Conservation (phyloP, 257 asterid species). For the Solanum sejunctum region DNA sequence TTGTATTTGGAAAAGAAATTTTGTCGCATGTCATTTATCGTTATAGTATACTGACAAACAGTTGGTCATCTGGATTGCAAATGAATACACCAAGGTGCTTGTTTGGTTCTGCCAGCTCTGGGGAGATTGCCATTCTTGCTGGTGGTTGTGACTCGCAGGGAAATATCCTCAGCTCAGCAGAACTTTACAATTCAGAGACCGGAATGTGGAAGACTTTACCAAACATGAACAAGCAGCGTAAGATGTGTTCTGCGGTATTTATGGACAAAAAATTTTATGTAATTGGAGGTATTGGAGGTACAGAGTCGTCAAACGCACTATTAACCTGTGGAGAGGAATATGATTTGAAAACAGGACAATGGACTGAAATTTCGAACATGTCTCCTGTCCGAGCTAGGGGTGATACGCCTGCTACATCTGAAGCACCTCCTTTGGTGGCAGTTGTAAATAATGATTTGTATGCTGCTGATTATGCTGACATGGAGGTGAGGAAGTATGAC, state of each 20-base stretch:
- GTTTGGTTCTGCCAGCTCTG: constrained; percentile 83
- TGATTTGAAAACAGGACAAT: constrained; percentile 32
- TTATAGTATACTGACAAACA: constrained; percentile 73
- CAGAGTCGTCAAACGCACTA: constrained; percentile 22
- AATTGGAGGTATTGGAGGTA: constrained; percentile 64
- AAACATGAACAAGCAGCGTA: constrained; percentile 60
- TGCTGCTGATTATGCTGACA: constrained; percentile 79
- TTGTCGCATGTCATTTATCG: constrained; percentile 60
- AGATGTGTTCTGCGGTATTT: constrained; percentile 85
- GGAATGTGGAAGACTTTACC: constrained; percentile 60
- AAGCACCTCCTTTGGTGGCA: constrained; percentile 88
- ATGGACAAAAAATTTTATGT: constrained; percentile 67
- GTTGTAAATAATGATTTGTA: constrained; percentile 72
- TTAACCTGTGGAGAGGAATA: constrained; percentile 45
- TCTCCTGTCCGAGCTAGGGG: constrained; percentile 58
- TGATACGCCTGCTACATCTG: constrained; percentile 49
- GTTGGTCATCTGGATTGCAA: constrained; percentile 75
- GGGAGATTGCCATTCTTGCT: constrained; percentile 73
- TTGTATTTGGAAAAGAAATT: constrained; percentile 69
- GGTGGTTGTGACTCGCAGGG: constrained; percentile 74
- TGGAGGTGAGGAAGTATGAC: constrained; percentile 63
- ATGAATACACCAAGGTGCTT: constrained; percentile 80
- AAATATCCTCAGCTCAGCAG: constrained; percentile 45
- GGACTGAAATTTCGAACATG: constrained; percentile 82
- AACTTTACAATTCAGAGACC: constrained; percentile 39